Evolutionary conservation across 148 eudicot genomes (phyloP).

Genomic region (Cornus kousa): DNA sequence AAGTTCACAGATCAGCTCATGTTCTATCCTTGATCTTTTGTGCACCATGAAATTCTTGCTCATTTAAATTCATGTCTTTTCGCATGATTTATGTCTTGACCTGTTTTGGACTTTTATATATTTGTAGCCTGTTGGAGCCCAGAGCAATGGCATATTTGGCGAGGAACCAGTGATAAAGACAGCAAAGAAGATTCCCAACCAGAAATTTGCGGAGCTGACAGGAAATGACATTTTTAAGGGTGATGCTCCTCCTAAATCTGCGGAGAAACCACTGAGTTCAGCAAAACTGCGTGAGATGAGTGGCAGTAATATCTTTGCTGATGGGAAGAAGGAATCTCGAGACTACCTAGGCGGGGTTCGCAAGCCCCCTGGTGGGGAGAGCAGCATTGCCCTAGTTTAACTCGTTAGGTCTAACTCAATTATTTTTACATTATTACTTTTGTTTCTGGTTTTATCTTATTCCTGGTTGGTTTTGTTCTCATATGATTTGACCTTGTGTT

Average conservation of each 20-base stretch:
- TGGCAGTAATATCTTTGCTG: slow-evolving; percentile 81
- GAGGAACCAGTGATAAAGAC: slow-evolving; percentile 66
- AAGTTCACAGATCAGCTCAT: not conserved
- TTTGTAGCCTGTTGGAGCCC: slow-evolving; percentile 34
- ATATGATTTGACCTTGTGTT: slow-evolving; percentile 28
- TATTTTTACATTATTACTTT: slow-evolving; percentile 22
- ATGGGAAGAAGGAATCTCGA: slow-evolving; percentile 81
- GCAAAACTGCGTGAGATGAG: slow-evolving; percentile 92
- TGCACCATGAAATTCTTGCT: not conserved
- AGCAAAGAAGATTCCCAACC: slow-evolving; percentile 74
- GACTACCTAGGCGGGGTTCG: slow-evolving; percentile 90
- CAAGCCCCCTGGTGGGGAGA: slow-evolving; percentile 96
- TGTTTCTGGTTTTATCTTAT: slow-evolving; percentile 22
- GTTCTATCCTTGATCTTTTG: not conserved
- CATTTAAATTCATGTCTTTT: not conserved
- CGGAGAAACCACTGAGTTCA: slow-evolving; percentile 73
- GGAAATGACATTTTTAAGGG: slow-evolving; percentile 91
- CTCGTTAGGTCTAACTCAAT: slow-evolving; percentile 34
- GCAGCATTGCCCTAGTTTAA: slow-evolving; percentile 91
- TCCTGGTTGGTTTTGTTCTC: slow-evolving; percentile 18
- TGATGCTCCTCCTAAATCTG: slow-evolving; percentile 43
- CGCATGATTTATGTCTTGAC: not conserved
- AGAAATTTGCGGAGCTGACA: slow-evolving; percentile 76
- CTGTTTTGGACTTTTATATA: not conserved
- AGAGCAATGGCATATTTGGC: slow-evolving; percentile 20